Percentiles rank a stretch among this genome's conserved stretches.
These are phyloP conservation scores for Orbilia brochopaga DNA, from an alignment of 2,329 filamentous ascomycete species.

Conservation along the genomic window DNA sequence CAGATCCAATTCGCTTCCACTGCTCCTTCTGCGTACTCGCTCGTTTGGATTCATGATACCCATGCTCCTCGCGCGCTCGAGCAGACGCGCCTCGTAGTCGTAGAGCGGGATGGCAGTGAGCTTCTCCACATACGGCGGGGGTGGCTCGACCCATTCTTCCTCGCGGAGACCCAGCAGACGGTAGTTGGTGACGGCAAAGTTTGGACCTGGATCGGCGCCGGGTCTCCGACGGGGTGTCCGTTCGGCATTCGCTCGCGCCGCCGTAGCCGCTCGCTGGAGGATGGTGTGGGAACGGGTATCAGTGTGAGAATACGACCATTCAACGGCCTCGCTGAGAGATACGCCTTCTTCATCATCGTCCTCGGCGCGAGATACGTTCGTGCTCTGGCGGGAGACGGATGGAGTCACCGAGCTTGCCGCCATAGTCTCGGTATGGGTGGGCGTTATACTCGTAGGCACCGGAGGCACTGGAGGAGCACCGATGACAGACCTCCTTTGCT, in stretches of 20 bases:
- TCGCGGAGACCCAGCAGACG: constrained; percentile 50
- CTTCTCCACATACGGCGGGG: constrained; percentile 54
- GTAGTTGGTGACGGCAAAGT: constrained; percentile 50
- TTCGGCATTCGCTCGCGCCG: constrained; percentile 52
- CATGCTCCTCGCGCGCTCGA: constrained; percentile 47
- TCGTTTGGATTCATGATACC: constrained; percentile 51
- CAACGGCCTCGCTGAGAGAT: constrained; percentile 51
- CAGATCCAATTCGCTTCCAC: constrained; percentile 40
- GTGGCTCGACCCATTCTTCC: constrained; percentile 54
- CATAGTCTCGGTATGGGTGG: constrained; percentile 19
- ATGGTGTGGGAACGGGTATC: constrained; percentile 53
- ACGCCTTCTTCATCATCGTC: constrained; percentile 52
- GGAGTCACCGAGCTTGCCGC: constrained; percentile 17
- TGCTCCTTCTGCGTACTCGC: constrained; percentile 50
- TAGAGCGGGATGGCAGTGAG: constrained; percentile 48
- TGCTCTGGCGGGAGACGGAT: constrained; percentile 21
- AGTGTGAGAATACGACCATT: constrained; percentile 54
- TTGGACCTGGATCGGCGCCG: constrained; percentile 53
- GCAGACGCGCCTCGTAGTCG: constrained; percentile 43
- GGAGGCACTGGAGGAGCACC: constrained; percentile 37
- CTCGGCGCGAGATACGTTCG: constrained; percentile 17
- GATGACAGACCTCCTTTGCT: constrained; percentile 32
- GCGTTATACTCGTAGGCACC: constrained; percentile 12
- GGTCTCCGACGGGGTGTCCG: constrained; percentile 49
- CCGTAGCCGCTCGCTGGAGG: constrained; percentile 53